Percentiles rank a stretch among this genome's conserved stretches.
Conservation (phyloP, 768 basidiomycete species). For the Suillus placidus region DNA sequence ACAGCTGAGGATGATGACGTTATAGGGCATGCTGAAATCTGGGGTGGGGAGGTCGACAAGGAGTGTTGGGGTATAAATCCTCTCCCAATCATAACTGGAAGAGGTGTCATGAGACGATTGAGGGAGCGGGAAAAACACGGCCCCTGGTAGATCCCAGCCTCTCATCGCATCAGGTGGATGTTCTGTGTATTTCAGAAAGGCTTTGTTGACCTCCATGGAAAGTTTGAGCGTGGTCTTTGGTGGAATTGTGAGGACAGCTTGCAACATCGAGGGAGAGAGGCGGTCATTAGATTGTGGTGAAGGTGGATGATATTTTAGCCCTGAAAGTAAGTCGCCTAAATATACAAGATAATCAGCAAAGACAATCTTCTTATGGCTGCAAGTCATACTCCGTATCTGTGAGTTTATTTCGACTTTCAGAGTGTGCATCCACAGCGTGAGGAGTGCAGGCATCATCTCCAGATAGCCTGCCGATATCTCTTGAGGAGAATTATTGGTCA, state of each 20-base stretch:
- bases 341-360: not conserved
- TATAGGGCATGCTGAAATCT: conserved; percentile 99
- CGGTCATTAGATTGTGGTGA: conserved; percentile 20
- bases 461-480: conserved; percentile 62
- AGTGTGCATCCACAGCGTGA: conserved; percentile 87
- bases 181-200: conserved; percentile 91
- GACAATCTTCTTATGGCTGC: not conserved
- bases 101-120: not conserved
- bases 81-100: conserved; percentile 15
- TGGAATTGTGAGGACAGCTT: conserved; percentile 72
- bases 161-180: conserved; percentile 95
- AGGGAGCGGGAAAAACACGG: conserved; percentile 58
- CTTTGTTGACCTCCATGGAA: conserved; percentile 74
- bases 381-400: conserved; percentile 2
- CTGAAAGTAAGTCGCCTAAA: conserved; percentile 63
- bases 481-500: conserved; percentile 58
- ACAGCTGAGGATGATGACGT: conserved; percentile 96
- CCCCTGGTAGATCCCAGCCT: conserved; percentile 92
- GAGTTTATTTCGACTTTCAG: conserved; percentile 51
- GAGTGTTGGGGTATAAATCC: conserved; percentile 80
- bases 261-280: conserved; percentile 64
- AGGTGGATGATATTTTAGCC: conserved; percentile 61
- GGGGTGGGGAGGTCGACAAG: conserved; percentile 96
- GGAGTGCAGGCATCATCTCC: conserved; percentile 93
- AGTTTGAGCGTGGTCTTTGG: conserved; percentile 64